Evolutionary conservation across 2,329 filamentous ascomycete genomes (phyloP).

Genomic region (Mycogone perniciosa): DNA sequence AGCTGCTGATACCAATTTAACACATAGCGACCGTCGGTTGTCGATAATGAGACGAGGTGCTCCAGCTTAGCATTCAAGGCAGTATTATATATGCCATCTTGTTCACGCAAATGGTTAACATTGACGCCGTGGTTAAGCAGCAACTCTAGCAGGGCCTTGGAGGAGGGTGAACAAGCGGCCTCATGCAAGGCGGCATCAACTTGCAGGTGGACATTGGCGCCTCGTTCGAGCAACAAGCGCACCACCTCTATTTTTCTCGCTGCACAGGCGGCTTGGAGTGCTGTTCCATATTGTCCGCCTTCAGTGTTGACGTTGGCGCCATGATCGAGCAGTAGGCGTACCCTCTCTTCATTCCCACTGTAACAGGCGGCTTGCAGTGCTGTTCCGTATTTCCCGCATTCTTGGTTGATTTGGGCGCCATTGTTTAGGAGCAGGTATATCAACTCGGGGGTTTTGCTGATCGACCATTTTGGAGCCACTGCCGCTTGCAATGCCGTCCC

Average conservation of each 20-base stretch:
- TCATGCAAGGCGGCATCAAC: neutral
- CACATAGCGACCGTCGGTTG: no score
- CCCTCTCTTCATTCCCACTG: neutral
- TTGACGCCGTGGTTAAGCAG: neutral
- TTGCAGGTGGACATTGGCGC: neutral
- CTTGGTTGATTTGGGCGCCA: neutral
- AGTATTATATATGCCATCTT: neutral
- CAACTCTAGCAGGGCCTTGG: neutral
- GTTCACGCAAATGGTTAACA: neutral
- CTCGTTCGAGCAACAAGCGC: neutral
- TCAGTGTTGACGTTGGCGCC: neutral
- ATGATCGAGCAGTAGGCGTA: neutral
- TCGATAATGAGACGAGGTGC: no score
- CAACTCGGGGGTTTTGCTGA: neutral
- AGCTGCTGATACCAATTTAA: no score
- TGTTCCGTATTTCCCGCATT: neutral
- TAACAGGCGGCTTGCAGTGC: neutral
- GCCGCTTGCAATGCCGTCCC: conserved; percentile 3
- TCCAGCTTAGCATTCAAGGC: neutral
- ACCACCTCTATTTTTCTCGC: neutral
- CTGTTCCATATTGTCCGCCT: neutral
- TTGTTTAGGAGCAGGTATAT: neutral
- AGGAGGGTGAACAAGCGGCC: neutral
- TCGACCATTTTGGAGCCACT: neutral
- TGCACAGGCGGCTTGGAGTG: neutral